These are phyloP conservation scores for Nepenthes mirabilis DNA, from an alignment of 148 eudicot species.

Conservation along the genomic window DNA sequence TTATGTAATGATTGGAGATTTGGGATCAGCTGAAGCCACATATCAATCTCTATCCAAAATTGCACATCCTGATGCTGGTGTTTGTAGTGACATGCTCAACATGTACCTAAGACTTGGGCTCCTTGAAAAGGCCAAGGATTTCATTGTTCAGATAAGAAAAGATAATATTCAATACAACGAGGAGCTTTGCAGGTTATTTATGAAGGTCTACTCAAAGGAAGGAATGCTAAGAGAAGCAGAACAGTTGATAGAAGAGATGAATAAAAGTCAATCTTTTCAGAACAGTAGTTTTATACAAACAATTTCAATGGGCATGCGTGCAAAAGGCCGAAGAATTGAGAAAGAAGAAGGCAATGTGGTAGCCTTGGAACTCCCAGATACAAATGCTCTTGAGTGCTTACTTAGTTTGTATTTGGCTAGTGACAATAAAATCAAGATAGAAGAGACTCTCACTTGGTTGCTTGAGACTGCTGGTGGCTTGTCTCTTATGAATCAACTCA, in stretches of 20 bases:
- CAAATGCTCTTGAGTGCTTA: conserved; percentile 45
- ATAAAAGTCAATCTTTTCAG: conserved; percentile 17
- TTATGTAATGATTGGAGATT: conserved; percentile 51
- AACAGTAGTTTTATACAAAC: conserved; percentile 34
- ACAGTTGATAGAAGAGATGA: conserved; percentile 38
- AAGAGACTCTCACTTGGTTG: conserved; percentile 33
- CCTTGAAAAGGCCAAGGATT: conserved; percentile 49
- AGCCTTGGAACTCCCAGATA: conserved; percentile 23
- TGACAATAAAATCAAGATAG: conserved; percentile 22
- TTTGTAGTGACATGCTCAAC: conserved; percentile 63
- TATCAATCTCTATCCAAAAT: conserved; percentile 50
- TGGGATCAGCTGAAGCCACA: conserved; percentile 51
- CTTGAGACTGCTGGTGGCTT: conserved; percentile 45
- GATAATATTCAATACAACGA: conserved; percentile 47
- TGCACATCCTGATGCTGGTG: conserved; percentile 48
- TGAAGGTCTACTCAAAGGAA: conserved; percentile 56
- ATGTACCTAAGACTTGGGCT: conserved; percentile 36
- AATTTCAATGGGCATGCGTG: conserved; percentile 20
- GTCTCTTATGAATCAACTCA: conserved; percentile 44
- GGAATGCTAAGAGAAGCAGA: conserved; percentile 51
- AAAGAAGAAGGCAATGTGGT: conserved; percentile 12
- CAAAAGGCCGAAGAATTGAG: conserved; percentile 13
- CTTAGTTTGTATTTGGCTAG: conserved; percentile 42
- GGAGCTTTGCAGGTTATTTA: conserved; percentile 44
- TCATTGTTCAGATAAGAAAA: conserved; percentile 43